Base-by-base conservation (phyloP, 2,329 filamentous ascomycete species). In the Graphiopsis chlorocephala region DNA sequence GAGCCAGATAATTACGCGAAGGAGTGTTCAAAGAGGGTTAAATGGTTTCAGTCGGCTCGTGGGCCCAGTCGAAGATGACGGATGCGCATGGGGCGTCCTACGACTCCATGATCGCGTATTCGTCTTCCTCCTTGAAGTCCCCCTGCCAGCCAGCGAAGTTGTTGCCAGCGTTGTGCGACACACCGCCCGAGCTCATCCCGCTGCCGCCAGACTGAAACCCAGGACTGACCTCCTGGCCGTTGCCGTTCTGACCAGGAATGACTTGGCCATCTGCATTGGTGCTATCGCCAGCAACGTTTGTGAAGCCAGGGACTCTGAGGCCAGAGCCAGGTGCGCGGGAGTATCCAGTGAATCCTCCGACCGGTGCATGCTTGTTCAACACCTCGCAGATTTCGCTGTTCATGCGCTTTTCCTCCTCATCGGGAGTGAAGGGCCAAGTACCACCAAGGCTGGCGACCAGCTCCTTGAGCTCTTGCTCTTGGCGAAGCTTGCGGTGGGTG, bases 321-420 rank as follows among this genome's bases (percentile, higher is more conserved):
- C 94, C 93, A 61, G 88, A 92, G 38, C 94, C 94, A 29, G 90
- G 86, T 17, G 87, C 88, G 66, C 95, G 89, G 26, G 92, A 91
- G 80, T 99, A 99, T 33, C 68, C 68, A 14, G 67, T 67, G 14
- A 86, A 86, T 76, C 96, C 93, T n/a, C 84, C 88, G 35, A 84
- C 84, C 8, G 85, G 81, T 52, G 91, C 90, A 69, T 93, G 95
- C 82, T 90, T 93, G 76, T 90, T 84, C 74, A 97, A 86, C 20
- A 94, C 90, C 72, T 96, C 92, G 76, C 93, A 85, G 56, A 98
- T 86, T 78, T 99, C 95, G 1, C 90, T 92, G 68, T 93, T 91
- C 95, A 99, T 98, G 48, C 95, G 90, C 76, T 89, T 90, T 82
- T 98, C 94, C 63, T 98, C 95, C 69, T 99, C 95, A 1, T 89